These are phyloP conservation scores for Penicillium parvum DNA, from an alignment of 495 filamentous ascomycete species.

Conservation along the genomic window DNA sequence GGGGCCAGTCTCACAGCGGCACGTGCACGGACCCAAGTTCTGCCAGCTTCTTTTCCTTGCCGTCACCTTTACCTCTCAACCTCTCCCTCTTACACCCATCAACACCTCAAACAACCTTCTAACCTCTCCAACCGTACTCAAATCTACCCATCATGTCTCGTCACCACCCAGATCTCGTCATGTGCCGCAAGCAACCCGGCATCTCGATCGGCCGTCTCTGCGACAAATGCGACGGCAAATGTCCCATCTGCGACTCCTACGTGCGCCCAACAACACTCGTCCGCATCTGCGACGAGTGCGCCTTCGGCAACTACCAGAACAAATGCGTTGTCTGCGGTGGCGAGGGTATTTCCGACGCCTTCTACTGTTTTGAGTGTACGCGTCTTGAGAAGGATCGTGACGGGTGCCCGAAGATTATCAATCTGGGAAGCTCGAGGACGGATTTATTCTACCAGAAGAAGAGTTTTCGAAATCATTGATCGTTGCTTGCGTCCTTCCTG, in stretches of 20 bases:
- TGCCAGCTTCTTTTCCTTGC: conserved; percentile 23
- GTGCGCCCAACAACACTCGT: conserved; percentile 96
- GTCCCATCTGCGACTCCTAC: conserved; percentile 97
- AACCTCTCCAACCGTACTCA: no score
- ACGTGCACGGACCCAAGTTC: conserved; percentile 23
- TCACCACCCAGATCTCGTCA: conserved; percentile 76
- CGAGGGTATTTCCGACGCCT: conserved; percentile 98
- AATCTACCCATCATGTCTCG: conserved; percentile 27
- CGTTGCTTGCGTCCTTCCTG: conserved; percentile 3
- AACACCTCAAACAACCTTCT: neutral
- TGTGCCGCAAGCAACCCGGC: conserved; percentile 98
- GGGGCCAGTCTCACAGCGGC: conserved; percentile 1
- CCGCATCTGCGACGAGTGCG: conserved; percentile 98
- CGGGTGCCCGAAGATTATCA: conserved; percentile 99
- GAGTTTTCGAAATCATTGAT: conserved; percentile 66
- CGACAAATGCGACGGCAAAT: conserved; percentile 99
- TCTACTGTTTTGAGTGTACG: conserved; percentile 99
- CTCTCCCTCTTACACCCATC: neutral
- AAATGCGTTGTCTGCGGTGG: conserved; percentile 99
- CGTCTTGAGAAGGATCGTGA: conserved; percentile 95
- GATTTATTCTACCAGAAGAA: conserved; percentile 89
- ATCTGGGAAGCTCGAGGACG: conserved; percentile 88
- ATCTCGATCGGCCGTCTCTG: conserved; percentile 98
- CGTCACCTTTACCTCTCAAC: conserved; percentile 1
- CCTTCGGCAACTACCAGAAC: conserved; percentile 99